phyloP scores from a whole-genome alignment of 805 yeast species.

The Metschnikowia picachoensis region DNA sequence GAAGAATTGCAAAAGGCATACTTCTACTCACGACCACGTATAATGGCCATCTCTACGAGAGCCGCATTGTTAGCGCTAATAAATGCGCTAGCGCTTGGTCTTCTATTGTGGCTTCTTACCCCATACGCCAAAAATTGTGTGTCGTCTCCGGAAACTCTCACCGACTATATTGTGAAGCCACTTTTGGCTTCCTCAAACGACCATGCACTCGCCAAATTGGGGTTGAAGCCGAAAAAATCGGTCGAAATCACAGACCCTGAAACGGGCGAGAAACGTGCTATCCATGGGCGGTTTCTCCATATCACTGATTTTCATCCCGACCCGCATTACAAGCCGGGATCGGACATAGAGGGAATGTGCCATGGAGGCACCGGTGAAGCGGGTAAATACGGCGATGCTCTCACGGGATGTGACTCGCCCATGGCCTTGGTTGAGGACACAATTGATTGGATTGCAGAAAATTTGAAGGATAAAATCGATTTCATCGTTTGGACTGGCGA shows the following conservation, averaged over 20 bases:
- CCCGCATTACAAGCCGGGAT: constrained; percentile 53
- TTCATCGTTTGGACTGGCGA: constrained; percentile 92
- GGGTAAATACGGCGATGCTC: constrained; percentile 69
- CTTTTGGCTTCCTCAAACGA: neutral
- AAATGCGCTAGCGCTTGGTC: neutral
- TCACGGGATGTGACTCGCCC: constrained; percentile 77
- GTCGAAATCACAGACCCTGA: constrained; percentile 20
- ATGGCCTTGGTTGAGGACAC: constrained; percentile 57
- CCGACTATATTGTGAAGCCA: constrained; percentile 3
- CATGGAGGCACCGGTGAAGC: constrained; percentile 57
- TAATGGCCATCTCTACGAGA: too few species aligned
- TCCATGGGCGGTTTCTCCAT: constrained; percentile 81
- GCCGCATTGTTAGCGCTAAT: too few species aligned
- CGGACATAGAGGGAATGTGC: constrained; percentile 48
- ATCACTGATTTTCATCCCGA: constrained; percentile 88
- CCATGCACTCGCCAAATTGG: constrained; percentile 16
- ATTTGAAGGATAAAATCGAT: constrained; percentile 72
- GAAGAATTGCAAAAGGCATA: too few species aligned
- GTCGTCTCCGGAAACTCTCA: neutral
- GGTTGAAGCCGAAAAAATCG: constrained; percentile 34
- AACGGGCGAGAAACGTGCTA: constrained; percentile 22
- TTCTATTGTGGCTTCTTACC: constrained; percentile 1
- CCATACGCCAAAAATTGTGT: neutral
- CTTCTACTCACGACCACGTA: neutral
- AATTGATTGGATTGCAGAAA: constrained; percentile 59